phyloP scores from a whole-genome alignment of 176 grass and related monocot species.

The Avena atlantica region DNA sequence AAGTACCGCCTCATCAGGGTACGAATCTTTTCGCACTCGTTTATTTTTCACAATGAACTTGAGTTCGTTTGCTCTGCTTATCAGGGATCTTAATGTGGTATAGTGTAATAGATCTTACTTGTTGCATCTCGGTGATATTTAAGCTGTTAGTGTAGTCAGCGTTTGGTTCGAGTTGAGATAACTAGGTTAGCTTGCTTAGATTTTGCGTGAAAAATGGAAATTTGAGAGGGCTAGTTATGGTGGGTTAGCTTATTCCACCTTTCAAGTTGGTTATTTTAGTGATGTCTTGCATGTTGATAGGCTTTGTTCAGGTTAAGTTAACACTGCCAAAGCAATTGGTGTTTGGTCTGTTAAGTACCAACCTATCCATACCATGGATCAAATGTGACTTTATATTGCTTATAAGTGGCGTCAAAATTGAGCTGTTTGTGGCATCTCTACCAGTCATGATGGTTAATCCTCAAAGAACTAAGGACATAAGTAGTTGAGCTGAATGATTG shows the following conservation, averaged over 20 bases:
- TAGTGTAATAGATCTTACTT: not conserved
- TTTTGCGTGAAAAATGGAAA: not conserved
- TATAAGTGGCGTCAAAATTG: not conserved
- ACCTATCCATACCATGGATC: not conserved
- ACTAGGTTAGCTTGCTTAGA: not conserved
- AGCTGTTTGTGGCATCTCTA: not conserved
- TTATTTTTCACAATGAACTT: not conserved
- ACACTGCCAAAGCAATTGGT: no score
- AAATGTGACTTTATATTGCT: not conserved
- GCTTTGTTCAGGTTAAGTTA: not conserved
- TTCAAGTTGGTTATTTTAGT: not conserved
- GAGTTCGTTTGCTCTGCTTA: not conserved
- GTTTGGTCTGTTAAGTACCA: not conserved
- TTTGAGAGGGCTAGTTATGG: not conserved
- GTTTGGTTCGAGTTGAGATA: not conserved
- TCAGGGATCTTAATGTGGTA: not conserved
- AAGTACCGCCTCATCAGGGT: slow-evolving; percentile 99
- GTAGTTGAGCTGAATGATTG: not conserved
- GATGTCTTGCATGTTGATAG: not conserved
- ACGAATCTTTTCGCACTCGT: not conserved
- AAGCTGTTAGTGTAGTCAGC: not conserved
- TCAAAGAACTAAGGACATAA: no score
- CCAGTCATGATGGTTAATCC: not conserved
- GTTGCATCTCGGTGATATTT: not conserved
- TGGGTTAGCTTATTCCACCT: not conserved